Evolutionary conservation across 768 basidiomycete species (phyloP).

Genomic region (Mrakia frigida): DNA sequence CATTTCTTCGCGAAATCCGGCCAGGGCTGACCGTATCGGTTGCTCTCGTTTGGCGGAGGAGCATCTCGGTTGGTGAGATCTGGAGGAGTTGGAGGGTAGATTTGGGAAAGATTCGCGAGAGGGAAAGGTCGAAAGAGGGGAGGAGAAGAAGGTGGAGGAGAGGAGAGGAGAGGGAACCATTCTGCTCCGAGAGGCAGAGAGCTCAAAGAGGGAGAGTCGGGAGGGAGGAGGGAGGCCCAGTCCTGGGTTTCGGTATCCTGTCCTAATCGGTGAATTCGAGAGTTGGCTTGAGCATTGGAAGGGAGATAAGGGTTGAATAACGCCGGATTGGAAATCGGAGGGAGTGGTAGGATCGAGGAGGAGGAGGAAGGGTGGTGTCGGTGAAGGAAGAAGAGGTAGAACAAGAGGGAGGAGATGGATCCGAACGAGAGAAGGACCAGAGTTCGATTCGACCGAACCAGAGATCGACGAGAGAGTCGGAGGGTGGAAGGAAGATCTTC

Average conservation of each 20-base stretch:
- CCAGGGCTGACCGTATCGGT: background rate
- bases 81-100: conserved; percentile 14
- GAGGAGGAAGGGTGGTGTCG: background rate
- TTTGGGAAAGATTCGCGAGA: background rate
- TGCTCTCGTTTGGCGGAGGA: too few species aligned
- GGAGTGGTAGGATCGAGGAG: background rate
- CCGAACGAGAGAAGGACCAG: too few species aligned
- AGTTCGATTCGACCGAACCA: too few species aligned
- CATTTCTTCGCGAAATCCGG: conserved; percentile 6
- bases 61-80: background rate
- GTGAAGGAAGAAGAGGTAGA: background rate
- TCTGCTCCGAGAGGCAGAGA: background rate
- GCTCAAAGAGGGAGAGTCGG: background rate
- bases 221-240: conserved; percentile 18
- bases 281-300: background rate
- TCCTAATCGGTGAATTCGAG: background rate
- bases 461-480: too few species aligned
- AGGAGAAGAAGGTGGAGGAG: background rate
- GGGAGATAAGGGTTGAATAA: background rate
- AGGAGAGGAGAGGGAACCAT: background rate
- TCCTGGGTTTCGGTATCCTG: background rate
- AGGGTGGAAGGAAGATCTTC: too few species aligned
- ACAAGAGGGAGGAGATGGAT: background rate
- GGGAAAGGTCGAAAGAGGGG: conserved; percentile 10
- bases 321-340: background rate